These are phyloP conservation scores for Scenedesmus sp. DNA, from an alignment of 163 green algal species.

Conservation along the genomic window DNA sequence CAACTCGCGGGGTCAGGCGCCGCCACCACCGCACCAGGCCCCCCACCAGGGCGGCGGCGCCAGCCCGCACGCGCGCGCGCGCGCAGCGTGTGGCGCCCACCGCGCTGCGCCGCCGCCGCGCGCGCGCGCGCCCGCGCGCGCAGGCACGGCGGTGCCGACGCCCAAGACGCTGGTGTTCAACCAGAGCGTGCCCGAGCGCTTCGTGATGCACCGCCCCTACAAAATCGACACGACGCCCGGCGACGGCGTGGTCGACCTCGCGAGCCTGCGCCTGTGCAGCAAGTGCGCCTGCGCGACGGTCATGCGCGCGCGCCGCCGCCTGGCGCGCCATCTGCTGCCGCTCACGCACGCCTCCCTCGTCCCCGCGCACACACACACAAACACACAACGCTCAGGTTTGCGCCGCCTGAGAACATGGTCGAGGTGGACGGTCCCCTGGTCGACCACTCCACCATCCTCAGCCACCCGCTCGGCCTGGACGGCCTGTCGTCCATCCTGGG, in stretches of 20 bases:
- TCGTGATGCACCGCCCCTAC: background rate
- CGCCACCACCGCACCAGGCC: too few relatives aligned
- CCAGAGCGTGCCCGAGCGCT: slow-evolving; percentile 1
- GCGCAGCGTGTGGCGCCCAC: background rate
- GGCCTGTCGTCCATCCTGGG: background rate
- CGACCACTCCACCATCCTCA: slow-evolving; percentile 14
- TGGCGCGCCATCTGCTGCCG: background rate
- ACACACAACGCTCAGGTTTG: background rate
- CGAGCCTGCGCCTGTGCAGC: slow-evolving; percentile 19
- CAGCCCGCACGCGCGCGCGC: background rate
- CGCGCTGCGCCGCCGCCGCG: too few relatives aligned
- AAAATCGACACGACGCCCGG: background rate
- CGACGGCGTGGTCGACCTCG: slow-evolving; percentile 12
- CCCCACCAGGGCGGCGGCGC: background rate
- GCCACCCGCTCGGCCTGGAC: slow-evolving; percentile 1
- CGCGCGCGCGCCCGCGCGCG: too few relatives aligned
- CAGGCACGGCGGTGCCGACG: slow-evolving; percentile 7
- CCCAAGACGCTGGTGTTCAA: slow-evolving; percentile 23
- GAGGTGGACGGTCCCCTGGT: slow-evolving; percentile 4
- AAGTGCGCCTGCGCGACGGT: background rate
- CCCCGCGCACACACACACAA: background rate
- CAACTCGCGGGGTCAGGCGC: too few relatives aligned
- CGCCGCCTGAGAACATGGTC: background rate
- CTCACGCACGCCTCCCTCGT: background rate
- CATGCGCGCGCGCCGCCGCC: background rate